Percentiles rank a stretch among this genome's conserved stretches.
phyloP scores from a whole-genome alignment of 768 basidiomycete species.

The Mycena chlorophos region DNA sequence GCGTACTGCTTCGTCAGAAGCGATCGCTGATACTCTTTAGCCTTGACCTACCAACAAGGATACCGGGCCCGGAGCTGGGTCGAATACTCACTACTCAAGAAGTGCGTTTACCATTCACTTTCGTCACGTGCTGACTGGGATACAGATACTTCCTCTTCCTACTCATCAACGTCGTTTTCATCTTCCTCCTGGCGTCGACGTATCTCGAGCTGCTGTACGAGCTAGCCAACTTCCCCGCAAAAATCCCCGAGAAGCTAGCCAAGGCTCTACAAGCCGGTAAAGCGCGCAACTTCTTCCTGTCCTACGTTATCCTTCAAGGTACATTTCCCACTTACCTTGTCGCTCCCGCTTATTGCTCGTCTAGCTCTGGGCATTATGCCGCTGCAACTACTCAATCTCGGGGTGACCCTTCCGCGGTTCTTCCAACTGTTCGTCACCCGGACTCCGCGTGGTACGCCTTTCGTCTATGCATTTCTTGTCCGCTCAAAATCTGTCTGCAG shows the following conservation, averaged over 20 bases:
- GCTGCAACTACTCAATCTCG: conserved; percentile 88
- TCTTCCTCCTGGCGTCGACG: conserved; percentile 88
- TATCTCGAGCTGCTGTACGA: conserved; percentile 91
- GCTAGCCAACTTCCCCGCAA: conserved; percentile 89
- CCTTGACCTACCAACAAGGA: conserved; percentile 87
- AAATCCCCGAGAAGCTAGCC: conserved; percentile 92
- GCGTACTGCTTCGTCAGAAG: neutral
- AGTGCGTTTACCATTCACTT: conserved; percentile 50
- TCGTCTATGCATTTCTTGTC: neutral
- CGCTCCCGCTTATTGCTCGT: conserved; percentile 6
- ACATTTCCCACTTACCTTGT: neutral
- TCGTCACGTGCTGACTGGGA: conserved; percentile 5
- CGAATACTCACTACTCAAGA: conserved; percentile 88
- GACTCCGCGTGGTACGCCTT: conserved; percentile 79
- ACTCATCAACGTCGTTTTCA: conserved; percentile 89
- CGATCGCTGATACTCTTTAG: conserved; percentile 28
- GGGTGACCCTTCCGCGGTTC: conserved; percentile 78
- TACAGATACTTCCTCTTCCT: conserved; percentile 93
- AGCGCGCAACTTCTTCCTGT: conserved; percentile 82
- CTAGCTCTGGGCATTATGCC: conserved; percentile 93
- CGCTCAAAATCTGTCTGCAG: conserved; percentile 47
- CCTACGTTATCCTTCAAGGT: conserved; percentile 86
- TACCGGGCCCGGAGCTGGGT: conserved; percentile 88
- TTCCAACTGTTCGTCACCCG: conserved; percentile 78
- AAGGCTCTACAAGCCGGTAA: conserved; percentile 74